Percentiles rank a stretch among this genome's conserved stretches.
These are phyloP conservation scores for Plasmodium blacklocki DNA, from an alignment of 169 alveolate genomes.

Conservation along the genomic window DNA sequence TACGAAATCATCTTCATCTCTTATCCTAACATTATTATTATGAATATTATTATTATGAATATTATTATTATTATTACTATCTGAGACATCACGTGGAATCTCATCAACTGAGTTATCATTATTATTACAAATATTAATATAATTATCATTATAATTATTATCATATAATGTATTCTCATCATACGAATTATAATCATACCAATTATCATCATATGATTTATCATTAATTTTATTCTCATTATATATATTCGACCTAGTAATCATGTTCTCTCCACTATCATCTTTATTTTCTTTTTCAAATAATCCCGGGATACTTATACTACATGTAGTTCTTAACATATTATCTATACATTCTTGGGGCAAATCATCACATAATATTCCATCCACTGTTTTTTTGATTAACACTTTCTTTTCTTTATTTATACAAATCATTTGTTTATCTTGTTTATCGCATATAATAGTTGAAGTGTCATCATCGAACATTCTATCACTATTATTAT, in stretches of 20 bases:
- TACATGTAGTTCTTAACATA: neutral
- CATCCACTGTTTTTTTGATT: neutral
- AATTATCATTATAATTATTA: no score
- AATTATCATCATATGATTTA: no score
- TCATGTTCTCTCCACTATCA: neutral
- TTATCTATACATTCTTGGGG: constrained; percentile 22
- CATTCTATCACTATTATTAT: no score
- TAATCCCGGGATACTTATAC: neutral
- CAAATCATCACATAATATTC: constrained; percentile 18
- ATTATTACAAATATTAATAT: no score
- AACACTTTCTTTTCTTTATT: neutral
- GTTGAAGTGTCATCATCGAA: neutral
- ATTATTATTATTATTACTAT: neutral
- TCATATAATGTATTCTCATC: no score
- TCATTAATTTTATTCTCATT: no score
- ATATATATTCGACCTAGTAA: no score
- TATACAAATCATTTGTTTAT: neutral
- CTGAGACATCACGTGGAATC: neutral
- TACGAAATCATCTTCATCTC: no score
- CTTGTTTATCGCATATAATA: neutral
- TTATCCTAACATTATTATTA: no score
- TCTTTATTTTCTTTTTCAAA: neutral
- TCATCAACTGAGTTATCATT: neutral
- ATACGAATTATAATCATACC: no score
- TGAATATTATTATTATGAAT: no score